phyloP scores from a whole-genome alignment of 2,329 filamentous ascomycete genomes.

The Beauveria scarabaeidicola region DNA sequence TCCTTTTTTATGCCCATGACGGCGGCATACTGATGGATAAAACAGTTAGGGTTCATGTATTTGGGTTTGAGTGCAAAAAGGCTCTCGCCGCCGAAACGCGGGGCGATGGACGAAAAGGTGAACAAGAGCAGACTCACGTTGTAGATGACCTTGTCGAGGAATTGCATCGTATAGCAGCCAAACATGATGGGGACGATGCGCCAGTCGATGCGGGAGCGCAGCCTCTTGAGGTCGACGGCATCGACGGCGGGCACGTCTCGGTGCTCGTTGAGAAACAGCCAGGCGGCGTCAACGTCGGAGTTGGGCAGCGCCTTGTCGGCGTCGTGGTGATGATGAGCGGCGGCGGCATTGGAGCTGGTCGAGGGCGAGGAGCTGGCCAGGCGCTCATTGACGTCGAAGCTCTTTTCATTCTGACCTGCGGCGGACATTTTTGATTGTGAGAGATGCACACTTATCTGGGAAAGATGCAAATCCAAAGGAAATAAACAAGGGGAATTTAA shows the following conservation, averaged over 20 bases:
- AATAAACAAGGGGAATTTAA: neutral
- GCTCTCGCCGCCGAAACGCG: too few species aligned
- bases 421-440: slow-evolving; percentile 15
- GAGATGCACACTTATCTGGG: neutral
- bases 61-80: too few species aligned
- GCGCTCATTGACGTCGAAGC: slow-evolving; percentile 14
- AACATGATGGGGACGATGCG: slow-evolving; percentile 16
- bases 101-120: too few species aligned
- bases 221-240: slow-evolving; percentile 10
- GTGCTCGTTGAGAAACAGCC: slow-evolving; percentile 26
- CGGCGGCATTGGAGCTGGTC: neutral
- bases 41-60: neutral
- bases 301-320: neutral
- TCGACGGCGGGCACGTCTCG: slow-evolving; percentile 22
- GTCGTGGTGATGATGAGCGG: slow-evolving; percentile 1
- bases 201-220: slow-evolving; percentile 16
- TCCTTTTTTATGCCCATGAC: slow-evolving; percentile 49
- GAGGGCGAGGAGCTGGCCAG: slow-evolving; percentile 15
- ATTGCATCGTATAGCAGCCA: slow-evolving; percentile 12
- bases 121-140: slow-evolving; percentile 2
- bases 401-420: slow-evolving; percentile 18
- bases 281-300: slow-evolving; percentile 27
- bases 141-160: slow-evolving; percentile 12
- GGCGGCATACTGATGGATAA: slow-evolving; percentile 39
- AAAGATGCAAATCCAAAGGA: neutral